Evolutionary conservation across 1,284 basidiomycete genomes (phyloP).

Genomic region (Tilletia indica): DNA sequence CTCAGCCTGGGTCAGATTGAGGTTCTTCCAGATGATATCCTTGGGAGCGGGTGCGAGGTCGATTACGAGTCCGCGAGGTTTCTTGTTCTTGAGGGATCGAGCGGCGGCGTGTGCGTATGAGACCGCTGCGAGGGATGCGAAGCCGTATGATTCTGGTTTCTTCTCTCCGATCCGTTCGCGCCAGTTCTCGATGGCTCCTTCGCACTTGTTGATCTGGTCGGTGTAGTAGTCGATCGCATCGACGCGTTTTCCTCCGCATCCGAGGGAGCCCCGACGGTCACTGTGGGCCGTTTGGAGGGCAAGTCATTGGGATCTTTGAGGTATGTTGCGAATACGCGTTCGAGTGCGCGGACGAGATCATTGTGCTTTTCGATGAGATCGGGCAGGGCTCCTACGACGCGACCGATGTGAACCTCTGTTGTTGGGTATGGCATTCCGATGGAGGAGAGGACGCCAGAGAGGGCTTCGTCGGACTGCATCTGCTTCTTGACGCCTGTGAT

Average conservation of each 20-base stretch:
- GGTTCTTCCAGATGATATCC: conserved; percentile 53
- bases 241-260: conserved; percentile 71
- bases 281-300: conserved; percentile 71
- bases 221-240: conserved; percentile 51
- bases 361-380: conserved; percentile 81
- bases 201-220: conserved; percentile 42
- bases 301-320: conserved; percentile 72
- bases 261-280: conserved; percentile 71
- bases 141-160: conserved; percentile 50
- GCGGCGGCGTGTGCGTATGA: conserved; percentile 52
- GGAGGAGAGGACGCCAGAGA: conserved; percentile 66
- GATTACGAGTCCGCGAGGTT: conserved; percentile 38
- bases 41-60: conserved; percentile 44
- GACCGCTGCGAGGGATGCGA: conserved; percentile 49
- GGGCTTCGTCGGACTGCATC: conserved; percentile 64
- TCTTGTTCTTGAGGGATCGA: conserved; percentile 35
- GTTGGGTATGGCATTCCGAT: conserved; percentile 72
- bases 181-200: conserved; percentile 58
- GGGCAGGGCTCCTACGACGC: conserved; percentile 71
- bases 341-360: conserved; percentile 77
- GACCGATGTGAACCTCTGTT: conserved; percentile 77
- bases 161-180: conserved; percentile 44
- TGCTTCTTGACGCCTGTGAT: conserved; percentile 70
- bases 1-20: conserved; percentile 34
- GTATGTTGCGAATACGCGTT: conserved; percentile 77